Percentiles rank a stretch among this genome's conserved stretches.
Evolutionary conservation across 345 rosid species (phyloP).

Genomic region (Aquilaria sinensis): DNA sequence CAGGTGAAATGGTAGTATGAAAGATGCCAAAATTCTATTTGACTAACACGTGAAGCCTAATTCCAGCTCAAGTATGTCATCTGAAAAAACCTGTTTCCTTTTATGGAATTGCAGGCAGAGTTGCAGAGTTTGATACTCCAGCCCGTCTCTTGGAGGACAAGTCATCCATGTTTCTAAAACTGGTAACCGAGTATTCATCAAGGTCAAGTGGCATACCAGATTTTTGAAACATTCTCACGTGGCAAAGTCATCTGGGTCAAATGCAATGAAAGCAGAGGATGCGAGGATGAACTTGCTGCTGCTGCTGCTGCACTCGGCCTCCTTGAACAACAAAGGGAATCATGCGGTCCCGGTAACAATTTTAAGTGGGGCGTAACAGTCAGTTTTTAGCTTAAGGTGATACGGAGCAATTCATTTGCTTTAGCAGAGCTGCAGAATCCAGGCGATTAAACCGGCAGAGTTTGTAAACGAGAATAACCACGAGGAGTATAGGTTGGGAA

Average conservation of each 20-base stretch:
- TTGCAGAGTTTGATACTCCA: constrained; percentile 92
- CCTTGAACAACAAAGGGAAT: constrained; percentile 5
- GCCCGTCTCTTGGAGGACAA: constrained; percentile 74
- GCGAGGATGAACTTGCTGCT: constrained; percentile 10
- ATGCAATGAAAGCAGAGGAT: constrained; percentile 16
- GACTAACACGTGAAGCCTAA: not conserved
- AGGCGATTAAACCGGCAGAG: constrained; percentile 6
- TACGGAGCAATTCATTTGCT: constrained; percentile 13
- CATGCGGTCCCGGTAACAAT: constrained; percentile 1
- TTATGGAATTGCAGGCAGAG: constrained; percentile 58
- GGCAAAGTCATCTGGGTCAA: constrained; percentile 10
- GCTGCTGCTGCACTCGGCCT: constrained; percentile 19
- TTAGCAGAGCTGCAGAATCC: constrained; percentile 8
- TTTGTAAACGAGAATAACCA: constrained; percentile 13
- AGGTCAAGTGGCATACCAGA: constrained; percentile 95
- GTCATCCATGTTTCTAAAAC: constrained; percentile 87
- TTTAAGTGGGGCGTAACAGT: constrained; percentile 10
- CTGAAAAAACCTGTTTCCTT: not conserved
- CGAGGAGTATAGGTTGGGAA: constrained; percentile 13
- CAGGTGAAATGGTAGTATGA: not conserved
- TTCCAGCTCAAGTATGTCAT: not conserved
- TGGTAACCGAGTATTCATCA: constrained; percentile 86
- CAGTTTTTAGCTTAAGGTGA: constrained; percentile 11
- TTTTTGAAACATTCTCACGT: constrained; percentile 36
- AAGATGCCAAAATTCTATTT: too few species aligned